Evolutionary conservation across 768 basidiomycete genomes (phyloP).

Genomic region (Podaxis mareebaensis): DNA sequence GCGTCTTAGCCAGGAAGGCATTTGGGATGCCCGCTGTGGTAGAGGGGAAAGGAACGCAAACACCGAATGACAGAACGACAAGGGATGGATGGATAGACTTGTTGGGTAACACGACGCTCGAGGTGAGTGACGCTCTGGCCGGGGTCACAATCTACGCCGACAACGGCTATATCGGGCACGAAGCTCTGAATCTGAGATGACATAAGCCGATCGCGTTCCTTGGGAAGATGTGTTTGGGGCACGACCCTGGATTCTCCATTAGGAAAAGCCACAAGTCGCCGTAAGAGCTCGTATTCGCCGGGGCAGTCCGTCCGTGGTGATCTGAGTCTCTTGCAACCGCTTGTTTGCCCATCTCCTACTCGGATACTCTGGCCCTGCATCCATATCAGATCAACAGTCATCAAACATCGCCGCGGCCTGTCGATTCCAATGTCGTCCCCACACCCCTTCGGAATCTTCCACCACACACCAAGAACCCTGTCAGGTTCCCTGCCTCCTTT

Average conservation of each 20-base stretch:
- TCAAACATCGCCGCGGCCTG: conserved; percentile 7
- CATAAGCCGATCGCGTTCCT: conserved; percentile 16
- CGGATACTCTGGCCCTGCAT: conserved; percentile 10
- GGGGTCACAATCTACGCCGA: conserved; percentile 15
- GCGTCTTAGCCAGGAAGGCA: conserved; percentile 26
- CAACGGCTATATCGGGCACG: conserved; percentile 11
- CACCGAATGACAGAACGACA: conserved; percentile 9
- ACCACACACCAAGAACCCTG: conserved; percentile 1
- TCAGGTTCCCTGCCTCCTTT: not conserved
- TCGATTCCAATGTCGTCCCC: too few species aligned
- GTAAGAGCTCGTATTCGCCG: conserved; percentile 7
- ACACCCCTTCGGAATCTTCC: not conserved
- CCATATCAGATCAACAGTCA: not conserved
- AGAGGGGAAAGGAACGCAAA: conserved; percentile 7
- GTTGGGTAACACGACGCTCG: conserved; percentile 12
- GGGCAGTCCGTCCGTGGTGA: conserved; percentile 1
- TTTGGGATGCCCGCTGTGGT: conserved; percentile 15
- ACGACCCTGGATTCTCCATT: conserved; percentile 3
- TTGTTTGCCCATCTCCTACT: not conserved
- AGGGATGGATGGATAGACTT: conserved; percentile 17
- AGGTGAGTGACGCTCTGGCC: conserved; percentile 12
- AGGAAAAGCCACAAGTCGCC: conserved; percentile 7
- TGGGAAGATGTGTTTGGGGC: not conserved
- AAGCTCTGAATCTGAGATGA: conserved; percentile 11
- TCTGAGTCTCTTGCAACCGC: not conserved